Evolutionary conservation across 2,329 filamentous ascomycete genomes (phyloP).

Genomic region (Akanthomyces uredinophilus): DNA sequence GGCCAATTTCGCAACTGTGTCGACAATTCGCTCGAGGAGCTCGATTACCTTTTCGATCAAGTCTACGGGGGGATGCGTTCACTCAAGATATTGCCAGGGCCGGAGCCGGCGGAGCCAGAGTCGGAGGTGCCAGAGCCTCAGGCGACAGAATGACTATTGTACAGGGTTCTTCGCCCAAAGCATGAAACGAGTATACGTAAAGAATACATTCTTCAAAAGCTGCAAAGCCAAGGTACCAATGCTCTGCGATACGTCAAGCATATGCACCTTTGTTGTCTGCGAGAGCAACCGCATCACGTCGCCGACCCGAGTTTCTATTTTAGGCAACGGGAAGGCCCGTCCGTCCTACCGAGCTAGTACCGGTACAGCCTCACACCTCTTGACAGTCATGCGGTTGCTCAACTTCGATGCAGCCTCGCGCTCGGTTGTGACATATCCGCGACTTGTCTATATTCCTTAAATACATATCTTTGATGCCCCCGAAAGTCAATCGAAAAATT

Average conservation of each 20-base stretch:
- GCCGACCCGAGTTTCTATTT: neutral
- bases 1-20: conserved; percentile 41
- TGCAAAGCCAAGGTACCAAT: neutral
- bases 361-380: neutral
- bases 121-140: neutral
- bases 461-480: neutral
- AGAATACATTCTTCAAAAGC: neutral
- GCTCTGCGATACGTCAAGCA: neutral
- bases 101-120: neutral
- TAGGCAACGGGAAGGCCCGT: neutral
- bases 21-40: conserved; percentile 37
- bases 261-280: too few relatives aligned
- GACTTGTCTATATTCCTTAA: neutral
- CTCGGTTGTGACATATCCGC: neutral
- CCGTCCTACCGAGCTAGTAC: neutral
- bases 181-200: neutral
- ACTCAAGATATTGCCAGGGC: conserved; percentile 18
- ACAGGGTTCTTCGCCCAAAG: neutral
- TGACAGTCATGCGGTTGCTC: neutral
- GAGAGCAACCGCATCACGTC: neutral
- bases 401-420: neutral
- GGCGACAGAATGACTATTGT: neutral
- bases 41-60: conserved; percentile 40
- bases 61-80: conserved; percentile 40
- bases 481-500: neutral